Evolutionary conservation across 148 eudicot genomes (phyloP).

Genomic region (Camellia lanceoleosa): DNA sequence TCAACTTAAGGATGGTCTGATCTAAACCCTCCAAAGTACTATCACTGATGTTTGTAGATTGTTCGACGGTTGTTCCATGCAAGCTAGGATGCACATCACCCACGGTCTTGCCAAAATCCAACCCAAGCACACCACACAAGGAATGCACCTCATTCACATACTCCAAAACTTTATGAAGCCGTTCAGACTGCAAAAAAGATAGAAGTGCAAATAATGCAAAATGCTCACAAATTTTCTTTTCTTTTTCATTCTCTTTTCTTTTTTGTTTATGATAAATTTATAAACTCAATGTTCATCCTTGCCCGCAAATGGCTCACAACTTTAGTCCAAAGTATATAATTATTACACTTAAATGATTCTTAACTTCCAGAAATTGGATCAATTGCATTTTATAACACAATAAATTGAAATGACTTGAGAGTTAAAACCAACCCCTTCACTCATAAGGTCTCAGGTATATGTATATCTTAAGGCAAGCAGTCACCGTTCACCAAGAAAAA

Average conservation of each 20-base stretch:
- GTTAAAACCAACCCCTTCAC: background rate
- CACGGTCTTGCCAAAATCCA: constrained; percentile 57
- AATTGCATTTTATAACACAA: background rate
- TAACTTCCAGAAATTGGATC: background rate
- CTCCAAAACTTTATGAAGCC: constrained; percentile 51
- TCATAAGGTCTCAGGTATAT: background rate
- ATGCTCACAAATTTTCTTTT: background rate
- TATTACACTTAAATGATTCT: background rate
- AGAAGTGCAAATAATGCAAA: background rate
- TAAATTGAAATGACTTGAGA: background rate
- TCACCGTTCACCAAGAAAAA: background rate
- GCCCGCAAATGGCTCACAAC: background rate
- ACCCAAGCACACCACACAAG: constrained; percentile 50
- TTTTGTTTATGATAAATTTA: no score
- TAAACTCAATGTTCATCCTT: no score
- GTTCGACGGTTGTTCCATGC: constrained; percentile 43
- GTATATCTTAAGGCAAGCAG: background rate
- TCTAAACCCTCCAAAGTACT: constrained; percentile 53
- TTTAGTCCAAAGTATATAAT: background rate
- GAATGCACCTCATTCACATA: constrained; percentile 65
- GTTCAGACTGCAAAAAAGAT: constrained; percentile 44
- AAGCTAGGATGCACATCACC: constrained; percentile 67
- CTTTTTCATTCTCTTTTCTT: no score
- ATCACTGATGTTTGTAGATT: constrained; percentile 54
- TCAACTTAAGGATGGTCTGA: constrained; percentile 42